Percentiles rank a stretch among this genome's conserved stretches.
These are phyloP conservation scores for Fibroporia radiculosa DNA, from an alignment of 768 basidiomycete species.

Conservation along the genomic window DNA sequence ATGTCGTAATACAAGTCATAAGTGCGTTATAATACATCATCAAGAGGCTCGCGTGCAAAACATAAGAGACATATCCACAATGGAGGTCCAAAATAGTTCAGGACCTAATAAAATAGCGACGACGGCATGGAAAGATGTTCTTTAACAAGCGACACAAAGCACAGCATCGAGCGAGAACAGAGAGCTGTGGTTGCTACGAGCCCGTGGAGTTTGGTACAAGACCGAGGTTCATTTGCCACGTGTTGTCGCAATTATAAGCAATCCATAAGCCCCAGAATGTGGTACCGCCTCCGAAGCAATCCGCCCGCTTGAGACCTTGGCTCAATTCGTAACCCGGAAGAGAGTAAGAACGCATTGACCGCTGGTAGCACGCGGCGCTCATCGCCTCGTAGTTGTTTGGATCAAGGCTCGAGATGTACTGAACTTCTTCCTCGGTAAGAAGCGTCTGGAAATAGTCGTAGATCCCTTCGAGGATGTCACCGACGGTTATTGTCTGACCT, in stretches of 20 bases:
- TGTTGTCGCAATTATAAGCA: conserved; percentile 22
- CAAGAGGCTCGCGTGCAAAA: too few species aligned
- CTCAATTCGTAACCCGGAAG: conserved; percentile 31
- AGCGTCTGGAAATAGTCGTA: conserved; percentile 40
- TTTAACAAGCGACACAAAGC: too few species aligned
- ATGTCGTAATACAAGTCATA: too few species aligned
- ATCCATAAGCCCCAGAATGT: conserved; percentile 37
- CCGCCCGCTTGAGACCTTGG: conserved; percentile 39
- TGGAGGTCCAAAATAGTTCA: too few species aligned
- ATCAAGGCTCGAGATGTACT: conserved; percentile 13
- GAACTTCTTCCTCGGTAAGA: conserved; percentile 27
- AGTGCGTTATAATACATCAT: too few species aligned
- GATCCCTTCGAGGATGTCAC: conserved; percentile 41
- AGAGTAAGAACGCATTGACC: conserved; percentile 32
- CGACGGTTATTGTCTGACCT: conserved; percentile 27
- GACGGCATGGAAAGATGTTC: too few species aligned
- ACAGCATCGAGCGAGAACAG: too few species aligned
- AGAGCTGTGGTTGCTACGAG: background rate
- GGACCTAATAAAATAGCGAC: too few species aligned
- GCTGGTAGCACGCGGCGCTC: conserved; percentile 23
- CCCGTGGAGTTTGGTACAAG: conserved; percentile 15
- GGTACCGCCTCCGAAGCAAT: conserved; percentile 39
- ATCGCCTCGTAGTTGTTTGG: conserved; percentile 17
- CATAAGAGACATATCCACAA: too few species aligned
- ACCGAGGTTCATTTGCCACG: conserved; percentile 41